A percentile compares a stretch with the other conserved stretches of the same genome.
These are phyloP conservation scores for Dioszegia crocea DNA, from an alignment of 768 basidiomycete genomes.

Conservation along the genomic window DNA sequence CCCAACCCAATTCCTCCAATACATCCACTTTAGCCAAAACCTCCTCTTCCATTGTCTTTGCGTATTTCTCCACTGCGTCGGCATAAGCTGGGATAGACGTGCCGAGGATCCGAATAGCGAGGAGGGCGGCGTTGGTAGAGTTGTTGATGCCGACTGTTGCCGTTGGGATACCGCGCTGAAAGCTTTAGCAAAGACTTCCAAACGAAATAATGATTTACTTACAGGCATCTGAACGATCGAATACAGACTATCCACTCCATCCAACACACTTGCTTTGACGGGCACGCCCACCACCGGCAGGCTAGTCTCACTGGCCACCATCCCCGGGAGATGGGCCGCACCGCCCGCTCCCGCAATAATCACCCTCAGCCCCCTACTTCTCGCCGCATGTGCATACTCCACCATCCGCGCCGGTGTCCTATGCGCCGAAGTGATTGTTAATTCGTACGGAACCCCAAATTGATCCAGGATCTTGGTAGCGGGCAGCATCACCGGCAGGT, in stretches of 20 bases:
- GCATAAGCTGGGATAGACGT: slow-evolving; percentile 66
- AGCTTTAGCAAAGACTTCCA: neutral
- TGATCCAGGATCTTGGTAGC: slow-evolving; percentile 75
- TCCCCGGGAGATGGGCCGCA: slow-evolving; percentile 94
- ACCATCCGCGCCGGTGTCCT: slow-evolving; percentile 84
- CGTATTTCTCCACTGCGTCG: slow-evolving; percentile 67
- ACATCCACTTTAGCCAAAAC: slow-evolving; percentile 74
- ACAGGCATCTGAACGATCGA: slow-evolving; percentile 99
- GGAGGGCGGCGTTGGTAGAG: slow-evolving; percentile 82
- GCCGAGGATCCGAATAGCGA: slow-evolving; percentile 81
- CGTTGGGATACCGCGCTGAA: slow-evolving; percentile 87
- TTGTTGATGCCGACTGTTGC: slow-evolving; percentile 98
- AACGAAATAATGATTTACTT: slow-evolving; percentile 39
- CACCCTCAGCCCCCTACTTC: slow-evolving; percentile 54
- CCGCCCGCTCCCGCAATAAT: slow-evolving; percentile 98
- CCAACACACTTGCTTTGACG: slow-evolving; percentile 86
- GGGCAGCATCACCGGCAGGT: slow-evolving; percentile 87
- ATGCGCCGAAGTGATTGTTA: slow-evolving; percentile 94
- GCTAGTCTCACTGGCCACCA: slow-evolving; percentile 92
- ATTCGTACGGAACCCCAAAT: slow-evolving; percentile 83
- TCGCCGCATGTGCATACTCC: slow-evolving; percentile 72
- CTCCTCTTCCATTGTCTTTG: slow-evolving; percentile 65
- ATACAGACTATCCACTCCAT: slow-evolving; percentile 94
- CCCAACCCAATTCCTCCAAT: slow-evolving; percentile 78
- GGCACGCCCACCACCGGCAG: slow-evolving; percentile 94